phyloP scores from a whole-genome alignment of 345 rosid species.

The Sonneratia alba region DNA sequence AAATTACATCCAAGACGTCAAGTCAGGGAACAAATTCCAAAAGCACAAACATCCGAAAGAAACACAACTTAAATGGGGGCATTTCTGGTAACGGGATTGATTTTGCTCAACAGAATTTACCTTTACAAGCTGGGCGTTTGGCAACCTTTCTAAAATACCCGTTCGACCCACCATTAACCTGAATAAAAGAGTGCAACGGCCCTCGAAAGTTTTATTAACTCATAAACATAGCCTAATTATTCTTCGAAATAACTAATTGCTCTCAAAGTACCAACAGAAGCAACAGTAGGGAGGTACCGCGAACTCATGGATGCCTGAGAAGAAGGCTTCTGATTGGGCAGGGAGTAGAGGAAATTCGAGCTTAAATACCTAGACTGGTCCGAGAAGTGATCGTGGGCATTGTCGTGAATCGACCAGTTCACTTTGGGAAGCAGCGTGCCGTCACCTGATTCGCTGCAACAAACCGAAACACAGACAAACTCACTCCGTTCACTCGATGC shows the following conservation, averaged over 20 bases:
- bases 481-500: not conserved
- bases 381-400: conserved; percentile 27
- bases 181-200: conserved; percentile 1
- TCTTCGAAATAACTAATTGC: not conserved
- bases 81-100: not conserved
- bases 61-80: not conserved
- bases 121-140: conserved; percentile 47
- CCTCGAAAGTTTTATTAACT: not conserved
- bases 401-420: conserved; percentile 69
- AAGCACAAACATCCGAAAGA: not conserved
- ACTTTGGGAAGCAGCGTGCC: conserved; percentile 39
- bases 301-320: conserved; percentile 30
- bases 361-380: conserved; percentile 36
- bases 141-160: conserved; percentile 21
- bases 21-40: not conserved
- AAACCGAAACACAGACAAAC: not conserved
- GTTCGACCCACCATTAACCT: conserved; percentile 30
- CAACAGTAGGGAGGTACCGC: conserved; percentile 27
- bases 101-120: conserved; percentile 25
- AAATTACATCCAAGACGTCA: not conserved
- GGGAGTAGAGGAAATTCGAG: conserved; percentile 55
- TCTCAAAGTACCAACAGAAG: not conserved
- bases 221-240: not conserved
- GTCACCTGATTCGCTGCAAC: conserved; percentile 7
- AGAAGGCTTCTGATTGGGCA: conserved; percentile 58